Base-by-base conservation (phyloP, 768 basidiomycete species). In the Melanogaster broomeanus region DNA sequence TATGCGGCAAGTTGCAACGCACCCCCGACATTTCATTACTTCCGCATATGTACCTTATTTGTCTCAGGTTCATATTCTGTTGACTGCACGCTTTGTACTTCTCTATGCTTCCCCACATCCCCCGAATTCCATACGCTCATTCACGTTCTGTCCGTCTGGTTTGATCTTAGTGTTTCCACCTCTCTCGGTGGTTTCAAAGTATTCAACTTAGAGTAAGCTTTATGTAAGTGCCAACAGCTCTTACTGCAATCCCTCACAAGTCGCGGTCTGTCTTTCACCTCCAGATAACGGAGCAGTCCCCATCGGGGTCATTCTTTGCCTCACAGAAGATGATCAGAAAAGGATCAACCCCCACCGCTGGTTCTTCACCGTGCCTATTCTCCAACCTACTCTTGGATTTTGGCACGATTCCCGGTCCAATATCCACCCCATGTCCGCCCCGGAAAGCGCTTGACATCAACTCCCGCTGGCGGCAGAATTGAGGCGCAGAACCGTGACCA, bases 361-460 rank as follows among this genome's bases (percentile, higher is more conserved):
- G 93, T 95, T 95, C 74, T 96, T 95, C 79, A 94, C 94, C 63
- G 87, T 88, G 0, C 81, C 87, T 6, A 77, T 92, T 43, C 77
- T 90, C n/a, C 81, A 89, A 57, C 88, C 94, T 96, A 11, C 79
- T 97, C 13, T 82, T 97, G 25, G 94, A 96, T 59, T 94, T 96
- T 38, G 85, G 85, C n/a, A 87, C 85, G 1, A 85, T 84, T 78
- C 93, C 93, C 0, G 92, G 90, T 3, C 86, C 90, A 7, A 93
- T 88, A 45, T 83, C 83, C 10, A 91, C 95, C 53, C n/a, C n/a
- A n/a, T 96, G 95, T 67, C 92, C 93, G 61, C 73, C 95, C 3
- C 94, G 93, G 93, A 95, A 95, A 69, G 90, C 92, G 6, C 96
- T 97, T 58, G n/a, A n/a, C 61, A 88, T 92, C 68, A 92, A 92